phyloP scores from a whole-genome alignment of 495 filamentous ascomycete genomes.

The Halenospora varia region DNA sequence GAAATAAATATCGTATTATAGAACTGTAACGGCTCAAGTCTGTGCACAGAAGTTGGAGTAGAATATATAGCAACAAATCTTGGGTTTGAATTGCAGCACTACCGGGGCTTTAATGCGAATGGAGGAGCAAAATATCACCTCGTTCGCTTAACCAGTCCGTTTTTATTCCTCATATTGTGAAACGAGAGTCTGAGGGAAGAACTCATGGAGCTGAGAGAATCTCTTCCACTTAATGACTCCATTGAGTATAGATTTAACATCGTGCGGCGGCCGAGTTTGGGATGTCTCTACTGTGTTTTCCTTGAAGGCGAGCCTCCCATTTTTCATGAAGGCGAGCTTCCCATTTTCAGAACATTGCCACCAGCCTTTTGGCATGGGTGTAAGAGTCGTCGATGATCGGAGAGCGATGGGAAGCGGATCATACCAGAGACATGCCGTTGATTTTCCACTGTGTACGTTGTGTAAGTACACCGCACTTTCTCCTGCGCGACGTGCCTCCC shows the following conservation, averaged over 20 bases:
- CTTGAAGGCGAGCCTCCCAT: background rate
- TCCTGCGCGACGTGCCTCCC: background rate
- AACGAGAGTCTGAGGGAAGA: background rate
- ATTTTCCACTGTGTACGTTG: background rate
- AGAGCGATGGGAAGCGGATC: background rate
- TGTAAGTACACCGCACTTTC: background rate
- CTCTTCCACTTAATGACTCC: background rate
- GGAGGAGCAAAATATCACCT: too few relatives aligned
- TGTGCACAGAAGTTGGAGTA: too few relatives aligned
- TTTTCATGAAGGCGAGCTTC: background rate
- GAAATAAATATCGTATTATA: too few relatives aligned
- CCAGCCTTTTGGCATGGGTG: too few relatives aligned
- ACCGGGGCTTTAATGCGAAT: too few relatives aligned
- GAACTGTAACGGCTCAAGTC: too few relatives aligned
- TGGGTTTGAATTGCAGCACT: too few relatives aligned
- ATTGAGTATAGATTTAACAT: background rate
- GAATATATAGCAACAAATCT: too few relatives aligned
- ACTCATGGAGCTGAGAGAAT: background rate
- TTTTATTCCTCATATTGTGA: too few relatives aligned
- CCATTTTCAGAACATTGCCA: background rate
- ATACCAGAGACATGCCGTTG: background rate
- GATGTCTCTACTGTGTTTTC: background rate
- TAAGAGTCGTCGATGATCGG: too few relatives aligned
- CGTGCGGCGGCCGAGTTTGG: background rate
- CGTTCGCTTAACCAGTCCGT: too few relatives aligned